Evolutionary conservation across 495 filamentous ascomycete species (phyloP).

Genomic region (Chaetomium tenue): DNA sequence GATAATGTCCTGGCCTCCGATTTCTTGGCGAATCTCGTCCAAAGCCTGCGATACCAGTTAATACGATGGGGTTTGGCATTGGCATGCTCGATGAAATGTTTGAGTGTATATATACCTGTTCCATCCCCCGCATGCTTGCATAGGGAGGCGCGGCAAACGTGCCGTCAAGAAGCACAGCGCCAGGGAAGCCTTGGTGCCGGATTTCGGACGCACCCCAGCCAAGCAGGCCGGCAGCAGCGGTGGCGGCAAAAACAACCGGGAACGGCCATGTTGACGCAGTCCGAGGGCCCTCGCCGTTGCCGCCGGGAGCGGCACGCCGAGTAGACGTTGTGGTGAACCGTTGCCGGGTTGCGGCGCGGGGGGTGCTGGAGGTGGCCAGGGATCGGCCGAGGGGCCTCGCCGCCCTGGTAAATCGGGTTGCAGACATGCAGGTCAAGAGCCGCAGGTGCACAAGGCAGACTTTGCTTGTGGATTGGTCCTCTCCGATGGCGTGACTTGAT

Average conservation of each 20-base stretch:
- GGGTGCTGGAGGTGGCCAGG: constrained; percentile 14
- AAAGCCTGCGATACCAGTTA: constrained; percentile 24
- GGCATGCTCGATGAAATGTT: no score
- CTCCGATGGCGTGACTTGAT: neutral
- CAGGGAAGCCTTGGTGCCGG: constrained; percentile 29
- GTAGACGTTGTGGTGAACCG: constrained; percentile 27
- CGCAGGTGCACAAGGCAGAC: constrained; percentile 11
- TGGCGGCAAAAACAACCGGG: constrained; percentile 41
- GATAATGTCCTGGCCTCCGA: constrained; percentile 64
- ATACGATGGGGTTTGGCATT: neutral
- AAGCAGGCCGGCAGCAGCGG: constrained; percentile 42
- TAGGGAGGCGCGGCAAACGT: constrained; percentile 43
- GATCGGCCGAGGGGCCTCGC: constrained; percentile 34
- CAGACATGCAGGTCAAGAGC: constrained; percentile 35
- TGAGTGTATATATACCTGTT: constrained; percentile 42
- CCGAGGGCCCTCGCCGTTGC: constrained; percentile 12
- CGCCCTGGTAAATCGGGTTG: constrained; percentile 32
- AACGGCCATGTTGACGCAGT: constrained; percentile 34
- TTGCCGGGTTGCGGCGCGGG: constrained; percentile 21
- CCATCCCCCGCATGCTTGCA: constrained; percentile 51
- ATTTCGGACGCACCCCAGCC: constrained; percentile 43
- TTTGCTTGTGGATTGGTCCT: constrained; percentile 11
- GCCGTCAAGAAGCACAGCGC: constrained; percentile 42
- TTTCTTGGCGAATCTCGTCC: constrained; percentile 60
- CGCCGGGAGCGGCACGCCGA: constrained; percentile 26